phyloP scores from a whole-genome alignment of 192 early-diverging fungal genomes.

The Ambispora gerdemannii region DNA sequence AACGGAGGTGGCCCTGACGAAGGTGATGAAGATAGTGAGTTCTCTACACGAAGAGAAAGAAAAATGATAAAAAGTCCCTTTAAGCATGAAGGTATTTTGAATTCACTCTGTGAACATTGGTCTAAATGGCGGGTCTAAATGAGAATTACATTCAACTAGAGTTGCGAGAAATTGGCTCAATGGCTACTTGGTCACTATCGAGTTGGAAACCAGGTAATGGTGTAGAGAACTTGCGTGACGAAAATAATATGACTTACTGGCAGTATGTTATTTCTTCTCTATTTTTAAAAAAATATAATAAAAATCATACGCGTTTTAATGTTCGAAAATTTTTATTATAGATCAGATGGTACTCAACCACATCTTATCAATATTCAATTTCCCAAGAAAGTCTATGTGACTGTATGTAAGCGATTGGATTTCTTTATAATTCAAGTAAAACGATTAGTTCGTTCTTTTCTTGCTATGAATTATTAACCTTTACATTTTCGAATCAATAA shows the following conservation, averaged over 20 bases:
- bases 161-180: slow-evolving; percentile 53
- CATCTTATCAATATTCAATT: slow-evolving; percentile 77
- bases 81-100: slow-evolving; percentile 13
- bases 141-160: not conserved
- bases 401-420: slow-evolving; percentile 38
- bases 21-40: not conserved
- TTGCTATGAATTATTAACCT: not conserved
- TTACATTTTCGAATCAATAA: slow-evolving; percentile 26
- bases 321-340: slow-evolving; percentile 41
- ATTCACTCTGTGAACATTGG: not conserved
- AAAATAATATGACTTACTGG: slow-evolving; percentile 73
- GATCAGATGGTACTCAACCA: slow-evolving; percentile 69
- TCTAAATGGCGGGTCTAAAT: not conserved
- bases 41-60: slow-evolving; percentile 3
- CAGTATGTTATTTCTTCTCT: slow-evolving; percentile 50
- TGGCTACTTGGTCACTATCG: slow-evolving; percentile 69
- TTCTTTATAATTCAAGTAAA: not conserved
- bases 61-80: slow-evolving; percentile 24
- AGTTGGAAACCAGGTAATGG: slow-evolving; percentile 61
- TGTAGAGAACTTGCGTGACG: slow-evolving; percentile 62
- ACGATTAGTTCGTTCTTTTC: too few relatives aligned
- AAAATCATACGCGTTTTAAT: not conserved
- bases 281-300: not conserved
- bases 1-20: not conserved
- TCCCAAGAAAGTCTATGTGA: slow-evolving; percentile 54